Evolutionary conservation across 768 basidiomycete genomes (phyloP), one percentile per base, ranked within the genome.

Genomic region (Lentinula boryana): DNA sequence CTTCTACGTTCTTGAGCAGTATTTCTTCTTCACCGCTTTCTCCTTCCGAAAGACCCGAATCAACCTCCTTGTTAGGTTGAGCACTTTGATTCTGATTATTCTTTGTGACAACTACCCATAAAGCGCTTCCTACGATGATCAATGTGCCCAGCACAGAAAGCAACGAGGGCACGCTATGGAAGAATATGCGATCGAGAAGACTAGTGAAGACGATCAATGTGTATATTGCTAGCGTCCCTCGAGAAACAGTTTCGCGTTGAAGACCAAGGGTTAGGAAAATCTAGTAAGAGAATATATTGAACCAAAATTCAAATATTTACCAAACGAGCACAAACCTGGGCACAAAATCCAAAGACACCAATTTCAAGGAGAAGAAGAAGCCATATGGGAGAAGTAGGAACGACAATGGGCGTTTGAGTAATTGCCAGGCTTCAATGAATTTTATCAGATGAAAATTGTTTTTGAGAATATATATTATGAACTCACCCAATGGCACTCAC

Each of bases 151-250:
- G 64, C 4, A 86, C 67, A 3, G 86, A 88, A 32, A 88, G 72
- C 1, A 76, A 63, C 1, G 87, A 80, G 0, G 89, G 89, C 5
- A 75, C 69, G 0, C 78, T 78, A 49, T 83, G 76, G 70, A 93
- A 90, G 65, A 89, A 79, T 44, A 87, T 63, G 4, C 82, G 75
- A 68, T 94, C 88, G 10, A 91, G 74, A 15, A 85, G 68, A 2
- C 80, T 75, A 0, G 89, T 84, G 67, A 87, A 92, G n/a, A 91
- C 75, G 40, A 92, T 80, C 62, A 79, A 77, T 6, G 75, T 70
- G 63, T 85, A 91, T 4, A 87, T 71, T 0, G 82, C 86, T 65
- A 91, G 74, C 1, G 84, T 75, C 0, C 84, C 87, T 44, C 87
- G 72, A 0, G 84, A 82, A 0, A 83, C 86, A 6, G 82, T 82